Conservation (phyloP, 2,329 filamentous ascomycete species). For the Fusarium devonianum region DNA sequence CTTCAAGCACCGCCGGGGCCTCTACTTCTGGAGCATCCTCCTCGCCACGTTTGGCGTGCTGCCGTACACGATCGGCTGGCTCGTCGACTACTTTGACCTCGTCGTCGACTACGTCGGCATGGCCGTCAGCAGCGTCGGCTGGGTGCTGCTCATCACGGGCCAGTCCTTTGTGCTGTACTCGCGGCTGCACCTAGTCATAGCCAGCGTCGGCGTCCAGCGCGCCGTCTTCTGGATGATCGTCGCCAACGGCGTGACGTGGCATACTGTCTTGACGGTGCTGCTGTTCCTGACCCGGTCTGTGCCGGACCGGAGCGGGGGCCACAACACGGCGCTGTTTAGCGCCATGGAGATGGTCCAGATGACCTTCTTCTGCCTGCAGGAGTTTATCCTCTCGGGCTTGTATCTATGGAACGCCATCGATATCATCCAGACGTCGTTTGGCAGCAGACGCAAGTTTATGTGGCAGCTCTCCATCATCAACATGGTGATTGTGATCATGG, state of each 20-base stretch:
- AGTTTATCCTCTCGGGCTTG: not conserved
- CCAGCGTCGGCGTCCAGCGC: not conserved
- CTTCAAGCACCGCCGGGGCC: not conserved
- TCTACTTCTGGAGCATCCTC: not conserved
- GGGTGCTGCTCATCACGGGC: not conserved
- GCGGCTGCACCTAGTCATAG: not conserved
- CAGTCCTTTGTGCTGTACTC: not conserved
- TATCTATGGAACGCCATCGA: not conserved
- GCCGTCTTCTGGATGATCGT: not conserved
- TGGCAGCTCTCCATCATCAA: constrained; percentile 6
- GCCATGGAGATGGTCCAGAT: not conserved
- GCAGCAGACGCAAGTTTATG: not conserved
- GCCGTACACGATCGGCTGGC: not conserved
- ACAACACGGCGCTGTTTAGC: not conserved
- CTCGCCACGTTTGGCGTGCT: not conserved
- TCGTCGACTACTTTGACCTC: not conserved
- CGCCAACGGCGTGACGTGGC: not conserved
- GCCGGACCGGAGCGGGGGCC: not conserved
- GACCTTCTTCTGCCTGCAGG: not conserved
- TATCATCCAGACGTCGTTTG: not conserved
- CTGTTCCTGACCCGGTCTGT: not conserved
- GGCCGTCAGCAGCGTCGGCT: not conserved
- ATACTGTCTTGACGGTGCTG: not conserved
- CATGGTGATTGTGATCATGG: constrained; percentile 27
- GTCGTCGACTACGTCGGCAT: not conserved